Evolutionary conservation across 805 yeast genomes (phyloP), one percentile per base, ranked within the genome.

Genomic region (Maudiozyma pseudohumilis): DNA sequence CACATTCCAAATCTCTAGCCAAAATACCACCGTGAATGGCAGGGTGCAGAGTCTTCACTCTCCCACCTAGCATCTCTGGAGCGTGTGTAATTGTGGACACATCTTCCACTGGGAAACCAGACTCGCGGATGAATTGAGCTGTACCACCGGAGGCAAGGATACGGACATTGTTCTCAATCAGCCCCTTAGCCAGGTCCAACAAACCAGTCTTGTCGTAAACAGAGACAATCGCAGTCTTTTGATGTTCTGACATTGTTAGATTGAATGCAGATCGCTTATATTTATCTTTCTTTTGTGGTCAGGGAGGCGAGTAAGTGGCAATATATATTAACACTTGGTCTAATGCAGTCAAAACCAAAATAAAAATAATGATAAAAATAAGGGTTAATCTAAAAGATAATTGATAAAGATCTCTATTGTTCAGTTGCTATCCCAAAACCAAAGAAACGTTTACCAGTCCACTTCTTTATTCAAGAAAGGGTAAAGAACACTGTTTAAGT

Each of bases 1-100:
- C 98, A 46, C 82, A 70, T 52, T 83, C 94, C 61, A 86, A 73
- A 66, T 92, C 76, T 69, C 97, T 78, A 36, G 98, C 97, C 50
- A 92, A 74, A 55, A 92, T 92, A 58, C 94, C 95, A 53, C 95
- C 98, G 63, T 92, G 98, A 44, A 92, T 96, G 22, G 97, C 98
- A 29, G 98, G 98, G 62, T 92, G 98, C 53, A 92, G 72, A 42
- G 98, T 92, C 70, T 92, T 92, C 52, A 92, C 98, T 66, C 98
- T 77, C 47, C 98, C 98, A 46, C 96, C 95, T 50, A 92, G 72
- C 95, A 92, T 92, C 66, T 92, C 98, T 37, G 98, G 98, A 29
- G 97, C 97, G 58, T 92, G 95, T 26, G 98, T 92, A 61, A 92
- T 86, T 42, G 92, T 61, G 29, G 94, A 79, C 29, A 92, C 96